These are phyloP conservation scores for Penicillium pancosmium DNA, from an alignment of 495 filamentous ascomycete species.

Conservation along the genomic window DNA sequence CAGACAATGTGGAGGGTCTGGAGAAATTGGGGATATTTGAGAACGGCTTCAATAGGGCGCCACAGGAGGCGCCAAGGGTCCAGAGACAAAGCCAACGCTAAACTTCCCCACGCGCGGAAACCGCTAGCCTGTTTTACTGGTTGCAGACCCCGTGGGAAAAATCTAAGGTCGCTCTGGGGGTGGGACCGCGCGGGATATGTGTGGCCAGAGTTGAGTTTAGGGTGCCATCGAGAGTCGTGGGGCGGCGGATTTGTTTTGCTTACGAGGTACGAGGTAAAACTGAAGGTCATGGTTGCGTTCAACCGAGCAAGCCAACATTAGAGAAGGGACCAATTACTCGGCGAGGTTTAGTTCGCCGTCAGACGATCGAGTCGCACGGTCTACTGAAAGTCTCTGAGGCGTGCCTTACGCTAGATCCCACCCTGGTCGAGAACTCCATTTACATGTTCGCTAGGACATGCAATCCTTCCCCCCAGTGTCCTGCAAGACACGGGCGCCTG, in stretches of 20 bases:
- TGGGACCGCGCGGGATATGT: slow-evolving; percentile 3
- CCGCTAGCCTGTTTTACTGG: neutral
- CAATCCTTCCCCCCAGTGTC: neutral
- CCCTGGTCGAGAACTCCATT: neutral
- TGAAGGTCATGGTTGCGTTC: slow-evolving; percentile 3
- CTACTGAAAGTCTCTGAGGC: neutral
- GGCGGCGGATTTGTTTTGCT: neutral
- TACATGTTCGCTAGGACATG: neutral
- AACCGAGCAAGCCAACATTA: slow-evolving; percentile 3
- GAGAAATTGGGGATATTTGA: neutral
- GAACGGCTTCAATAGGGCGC: slow-evolving; percentile 11
- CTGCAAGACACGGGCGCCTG: neutral
- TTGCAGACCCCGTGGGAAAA: slow-evolving; percentile 4
- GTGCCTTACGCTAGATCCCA: neutral
- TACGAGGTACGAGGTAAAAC: neutral
- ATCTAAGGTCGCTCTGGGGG: slow-evolving; percentile 4
- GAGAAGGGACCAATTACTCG: slow-evolving; percentile 11
- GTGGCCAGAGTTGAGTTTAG: neutral
- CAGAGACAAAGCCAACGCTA: neutral
- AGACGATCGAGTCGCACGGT: slow-evolving; percentile 2
- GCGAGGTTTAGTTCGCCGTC: neutral
- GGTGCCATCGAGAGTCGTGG: slow-evolving; percentile 1
- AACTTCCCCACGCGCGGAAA: neutral
- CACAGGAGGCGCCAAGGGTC: slow-evolving; percentile 14
- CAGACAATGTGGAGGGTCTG: neutral